Base-by-base conservation (phyloP, 371 early-diverging fungal species). In the Thermomucor indicae-seudaticae region DNA sequence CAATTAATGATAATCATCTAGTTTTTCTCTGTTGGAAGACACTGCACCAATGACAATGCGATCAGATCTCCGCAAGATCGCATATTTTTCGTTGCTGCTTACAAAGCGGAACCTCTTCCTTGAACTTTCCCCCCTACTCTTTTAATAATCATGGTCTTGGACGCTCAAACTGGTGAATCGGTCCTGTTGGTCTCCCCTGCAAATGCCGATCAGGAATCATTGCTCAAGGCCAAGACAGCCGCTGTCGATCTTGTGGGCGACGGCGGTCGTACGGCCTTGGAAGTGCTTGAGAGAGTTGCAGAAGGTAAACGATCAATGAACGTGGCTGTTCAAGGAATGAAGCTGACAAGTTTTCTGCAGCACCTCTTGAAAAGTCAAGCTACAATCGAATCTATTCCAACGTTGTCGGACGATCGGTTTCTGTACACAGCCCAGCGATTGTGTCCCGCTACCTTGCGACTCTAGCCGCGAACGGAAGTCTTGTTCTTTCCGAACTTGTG, bases 181-280 rank as follows among this genome's bases (percentile, higher is more conserved):
- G 52, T 67, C 23, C 53, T 74, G 2, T 65, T 70, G 35, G 70
- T 70, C 5, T 65, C 70, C 30, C 65, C 74, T 51, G 47, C 60
- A 30, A 53, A 60, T 2, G 62, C 65, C 14, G 64, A 74, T 47
- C 70, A 70, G 39, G 43, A 40, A 4, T 34, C 43, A n/a, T 58
- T 67, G 46, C 5, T 62, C 23, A 45, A 65, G 41, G 54, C 57
- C 11, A 60, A 64, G 41, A 40, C 55, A 12, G 42, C 58, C 17
- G 58, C 58, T 25, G 54, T 65, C 51, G 49, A 56, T 16, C 62
- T 63, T 37, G 64, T 63, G 11, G 43, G 90, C 83, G 27, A 78
- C 76, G 53, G 64, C 48, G 57, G 49, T 17, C 55, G 57, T 12
- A 53, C 58, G 25, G 64, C 71, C 6, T 75, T 75, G 55, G 75